phyloP scores from a whole-genome alignment of 1,284 basidiomycete species.

The Tilletia setariae region DNA sequence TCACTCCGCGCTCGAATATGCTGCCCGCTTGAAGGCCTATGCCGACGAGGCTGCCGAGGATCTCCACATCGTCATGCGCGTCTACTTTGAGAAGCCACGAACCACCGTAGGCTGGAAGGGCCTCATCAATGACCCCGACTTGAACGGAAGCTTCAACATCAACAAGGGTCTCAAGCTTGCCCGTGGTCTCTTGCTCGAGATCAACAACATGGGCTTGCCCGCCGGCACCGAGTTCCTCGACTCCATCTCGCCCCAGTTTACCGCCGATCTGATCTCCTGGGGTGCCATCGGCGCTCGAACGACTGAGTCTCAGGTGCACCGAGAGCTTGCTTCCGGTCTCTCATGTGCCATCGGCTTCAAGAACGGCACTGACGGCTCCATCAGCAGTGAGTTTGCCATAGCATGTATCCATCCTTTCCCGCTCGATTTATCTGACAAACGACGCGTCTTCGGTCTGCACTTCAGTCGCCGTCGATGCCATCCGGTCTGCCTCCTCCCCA shows the following conservation, averaged over 20 bases:
- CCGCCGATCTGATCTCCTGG: conserved; percentile 92
- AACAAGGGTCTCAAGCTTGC: conserved; percentile 94
- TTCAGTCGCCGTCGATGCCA: conserved; percentile 79
- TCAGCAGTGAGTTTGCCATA: conserved; percentile 47
- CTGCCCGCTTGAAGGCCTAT: conserved; percentile 73
- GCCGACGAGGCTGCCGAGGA: conserved; percentile 77
- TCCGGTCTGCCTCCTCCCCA: conserved; percentile 83
- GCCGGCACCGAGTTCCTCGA: conserved; percentile 60
- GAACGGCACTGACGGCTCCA: conserved; percentile 58
- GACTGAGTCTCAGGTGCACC: conserved; percentile 94
- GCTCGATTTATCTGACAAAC: too few species aligned
- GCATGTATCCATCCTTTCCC: background rate
- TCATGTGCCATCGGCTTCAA: conserved; percentile 83
- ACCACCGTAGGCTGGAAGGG: conserved; percentile 99
- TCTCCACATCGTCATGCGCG: conserved; percentile 82
- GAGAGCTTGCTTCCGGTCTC: conserved; percentile 74
- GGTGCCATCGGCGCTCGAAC: conserved; percentile 76
- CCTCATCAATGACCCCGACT: conserved; percentile 86
- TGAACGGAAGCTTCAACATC: conserved; percentile 80
- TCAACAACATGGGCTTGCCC: conserved; percentile 55
- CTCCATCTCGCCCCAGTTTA: conserved; percentile 86
- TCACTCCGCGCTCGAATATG: conserved; percentile 24
- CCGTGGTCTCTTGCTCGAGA: conserved; percentile 74
- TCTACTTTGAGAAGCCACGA: conserved; percentile 58
- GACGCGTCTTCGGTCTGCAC: background rate